Conservation (phyloP, 2,329 filamentous ascomycete species). For the Cladophialophora psammophila region DNA sequence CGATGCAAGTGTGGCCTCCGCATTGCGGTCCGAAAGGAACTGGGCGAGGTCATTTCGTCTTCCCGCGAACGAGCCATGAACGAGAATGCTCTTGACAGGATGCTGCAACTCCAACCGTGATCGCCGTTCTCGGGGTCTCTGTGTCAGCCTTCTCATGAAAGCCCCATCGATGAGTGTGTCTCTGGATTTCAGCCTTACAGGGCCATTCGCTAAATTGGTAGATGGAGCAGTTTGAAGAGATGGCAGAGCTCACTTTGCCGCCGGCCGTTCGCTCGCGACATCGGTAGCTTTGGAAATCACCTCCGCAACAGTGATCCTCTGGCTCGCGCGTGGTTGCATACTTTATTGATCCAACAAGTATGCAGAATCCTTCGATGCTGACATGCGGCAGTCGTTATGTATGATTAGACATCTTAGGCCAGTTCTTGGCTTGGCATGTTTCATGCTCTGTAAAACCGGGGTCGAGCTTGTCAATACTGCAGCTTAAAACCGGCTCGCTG, state of each 20-base stretch:
- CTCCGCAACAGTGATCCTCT: constrained; percentile 15
- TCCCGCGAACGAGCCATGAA: background rate
- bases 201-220: constrained; percentile 14
- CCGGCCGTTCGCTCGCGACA: background rate
- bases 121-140: constrained; percentile 6
- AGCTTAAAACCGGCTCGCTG: constrained; percentile 6
- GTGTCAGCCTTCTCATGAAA: constrained; percentile 10
- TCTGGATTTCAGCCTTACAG: constrained; percentile 21
- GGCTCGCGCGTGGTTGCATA: background rate
- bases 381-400: constrained; percentile 19
- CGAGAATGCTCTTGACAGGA: constrained; percentile 2
- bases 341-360: constrained; percentile 10
- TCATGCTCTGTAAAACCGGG: background rate
- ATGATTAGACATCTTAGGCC: constrained; percentile 1
- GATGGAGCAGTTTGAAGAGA: background rate
- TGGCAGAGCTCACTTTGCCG: background rate
- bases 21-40: background rate
- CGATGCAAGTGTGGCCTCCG: background rate
- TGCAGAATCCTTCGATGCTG: constrained; percentile 27
- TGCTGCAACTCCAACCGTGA: constrained; percentile 3
- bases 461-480: background rate
- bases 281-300: constrained; percentile 9
- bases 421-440: constrained; percentile 15
- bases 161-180: background rate
- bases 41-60: background rate